Base-by-base conservation (phyloP, 306 rosid species). In the Pachyrhizus erosus region DNA sequence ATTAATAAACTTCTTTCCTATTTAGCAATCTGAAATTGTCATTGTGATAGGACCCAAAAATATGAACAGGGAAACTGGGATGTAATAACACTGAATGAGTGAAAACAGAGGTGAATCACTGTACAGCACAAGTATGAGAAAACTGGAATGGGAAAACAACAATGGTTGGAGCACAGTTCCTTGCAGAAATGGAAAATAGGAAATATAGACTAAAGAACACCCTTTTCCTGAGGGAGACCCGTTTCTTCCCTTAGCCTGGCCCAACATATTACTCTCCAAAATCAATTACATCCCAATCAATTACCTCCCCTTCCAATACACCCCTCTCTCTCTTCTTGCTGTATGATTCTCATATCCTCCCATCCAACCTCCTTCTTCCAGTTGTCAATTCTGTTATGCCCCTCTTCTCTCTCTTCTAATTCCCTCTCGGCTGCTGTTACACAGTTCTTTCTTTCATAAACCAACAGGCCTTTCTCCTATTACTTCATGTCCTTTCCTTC, bases 1-100 rank as follows among this genome's bases (percentile, higher is more conserved):
- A 15, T n/a, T 51, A 55, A 80, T 17, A 80, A 65, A 61, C 67
- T 67, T 67, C n/a, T 79, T 76, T 37, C 71, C 27, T 8, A 12
- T 77, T 73, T 52, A 55, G 62, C 62, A 40, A 65, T 48, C 24
- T 7, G 17, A 72, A 73, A 48, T 51, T 82, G 61, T 49, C 24
- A 69, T 82, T 46, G n/a, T 55, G 14, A 55, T 55, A 2, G 62
- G 27, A 23, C 62, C 62, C 5, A 55, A 21, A 51, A 9, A 20
- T 55, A 55, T 55, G 62, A 21, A 55, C 21, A 20, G 15, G 23
- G 9, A 21, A 20, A 54, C 14, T 54, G 26, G 13, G 24, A 18
- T 0, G 17, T 8, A 54, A 54, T 7, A 20, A 54, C 61, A 20
- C 61, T 54, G 61, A 8, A 54, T 8, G 24, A 20, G 61, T 14